Base-by-base conservation (phyloP, 2,329 filamentous ascomycete species). In the Chrysoporthe austroafricana region DNA sequence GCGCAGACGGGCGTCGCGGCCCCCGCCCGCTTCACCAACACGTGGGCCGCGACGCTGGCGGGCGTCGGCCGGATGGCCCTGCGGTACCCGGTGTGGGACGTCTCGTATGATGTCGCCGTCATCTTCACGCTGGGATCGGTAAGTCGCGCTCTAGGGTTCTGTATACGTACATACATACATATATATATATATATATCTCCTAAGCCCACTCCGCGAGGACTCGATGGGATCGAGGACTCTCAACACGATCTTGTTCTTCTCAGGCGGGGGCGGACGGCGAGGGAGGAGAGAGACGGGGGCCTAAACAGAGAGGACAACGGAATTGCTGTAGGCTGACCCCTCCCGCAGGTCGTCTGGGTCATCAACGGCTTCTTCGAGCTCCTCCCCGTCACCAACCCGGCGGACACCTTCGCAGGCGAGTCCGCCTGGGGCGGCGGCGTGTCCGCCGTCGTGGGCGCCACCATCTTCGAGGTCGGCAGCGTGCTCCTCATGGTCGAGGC, bases 391-490 rank as follows among this genome's bases (percentile, higher is more conserved):
- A 79, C 80, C 34, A 76, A 78, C 7, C 88, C 88, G 0, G 78
- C 74, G 0, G 83, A 83, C 0, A 82, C 84, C 66, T 91, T 91
- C 72, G 57, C 77, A 0, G 80, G 80, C 42, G 88, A 91, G 75
- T 76, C 79, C 0, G 69, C 80, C 8, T 79, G 80, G 70, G 89
- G 81, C 0, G 88, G 86, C 3, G 90, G 89, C 1, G 81, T 90
- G 32, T 87, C 85, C 0, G 88, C 87, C 0, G 87, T 90, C 72
- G 82, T 91, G n/a, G 90, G 90, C 4, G 88, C 88, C 0, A 90
- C 87, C 0, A 78, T 91, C 7, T 91, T 92, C 74, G 88, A 90
- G 71, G 64, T 89, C 4, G 89, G 89, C 0, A 88, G 86, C 46
- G 73, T 91, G 1, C 76, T 91, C 1, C 79, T 91, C 36, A 81